These are phyloP conservation scores for Coprinellus micaceus DNA, from an alignment of 768 basidiomycete genomes.

Conservation along the genomic window DNA sequence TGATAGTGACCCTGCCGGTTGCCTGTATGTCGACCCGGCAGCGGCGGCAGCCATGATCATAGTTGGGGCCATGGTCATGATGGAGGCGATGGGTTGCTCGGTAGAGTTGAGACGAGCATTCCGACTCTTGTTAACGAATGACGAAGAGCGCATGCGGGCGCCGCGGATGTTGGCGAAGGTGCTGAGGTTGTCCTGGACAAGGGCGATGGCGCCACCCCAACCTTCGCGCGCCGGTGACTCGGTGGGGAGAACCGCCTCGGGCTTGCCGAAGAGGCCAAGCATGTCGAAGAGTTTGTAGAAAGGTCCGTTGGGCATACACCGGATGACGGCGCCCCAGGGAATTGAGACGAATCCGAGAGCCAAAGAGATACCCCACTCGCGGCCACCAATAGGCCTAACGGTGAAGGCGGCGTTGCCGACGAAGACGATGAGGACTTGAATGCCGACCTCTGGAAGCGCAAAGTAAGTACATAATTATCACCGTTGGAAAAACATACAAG, in stretches of 20 bases:
- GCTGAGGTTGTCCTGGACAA: constrained; percentile 81
- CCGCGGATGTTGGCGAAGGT: constrained; percentile 84
- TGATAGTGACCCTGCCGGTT: constrained; percentile 49
- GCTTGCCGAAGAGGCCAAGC: constrained; percentile 58
- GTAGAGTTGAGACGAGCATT: constrained; percentile 44
- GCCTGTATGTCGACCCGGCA: constrained; percentile 65
- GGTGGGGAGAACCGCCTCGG: constrained; percentile 60
- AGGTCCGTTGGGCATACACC: constrained; percentile 75
- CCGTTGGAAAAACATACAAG: not conserved
- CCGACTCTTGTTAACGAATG: constrained; percentile 80
- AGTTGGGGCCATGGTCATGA: constrained; percentile 52
- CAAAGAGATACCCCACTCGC: constrained; percentile 92
- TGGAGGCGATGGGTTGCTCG: constrained; percentile 23
- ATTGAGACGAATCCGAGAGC: constrained; percentile 84
- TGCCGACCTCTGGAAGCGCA: constrained; percentile 63
- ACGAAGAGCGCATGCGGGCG: constrained; percentile 81
- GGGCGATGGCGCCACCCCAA: constrained; percentile 77
- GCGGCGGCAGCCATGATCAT: constrained; percentile 44
- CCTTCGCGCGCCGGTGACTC: constrained; percentile 54
- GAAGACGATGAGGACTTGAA: constrained; percentile 87
- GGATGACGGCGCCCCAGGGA: constrained; percentile 80
- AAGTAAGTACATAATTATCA: constrained; percentile 5
- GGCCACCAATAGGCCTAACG: constrained; percentile 71
- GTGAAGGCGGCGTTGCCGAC: constrained; percentile 91
- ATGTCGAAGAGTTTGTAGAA: constrained; percentile 55